These are phyloP conservation scores for Amauroascus verrucosus DNA, from an alignment of 2,329 filamentous ascomycete genomes.

Conservation along the genomic window DNA sequence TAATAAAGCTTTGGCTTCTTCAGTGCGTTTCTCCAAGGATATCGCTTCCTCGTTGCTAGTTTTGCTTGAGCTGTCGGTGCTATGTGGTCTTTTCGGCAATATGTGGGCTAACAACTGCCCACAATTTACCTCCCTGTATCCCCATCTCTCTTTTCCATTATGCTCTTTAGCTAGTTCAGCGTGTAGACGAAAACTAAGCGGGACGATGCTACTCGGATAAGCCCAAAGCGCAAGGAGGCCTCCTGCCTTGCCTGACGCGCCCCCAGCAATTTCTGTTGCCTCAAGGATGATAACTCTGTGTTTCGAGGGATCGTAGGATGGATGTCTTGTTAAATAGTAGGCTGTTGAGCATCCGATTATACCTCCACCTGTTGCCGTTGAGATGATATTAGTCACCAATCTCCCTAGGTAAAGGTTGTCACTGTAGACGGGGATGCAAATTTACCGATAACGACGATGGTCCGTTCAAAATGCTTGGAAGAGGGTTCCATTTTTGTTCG, in stretches of 20 bases:
- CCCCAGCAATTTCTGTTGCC: slow-evolving; percentile 74
- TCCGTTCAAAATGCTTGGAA: slow-evolving; percentile 18
- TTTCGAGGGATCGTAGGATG: slow-evolving; percentile 61
- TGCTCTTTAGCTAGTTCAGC: slow-evolving; percentile 76
- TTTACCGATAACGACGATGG: slow-evolving; percentile 36
- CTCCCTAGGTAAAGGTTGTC: too few species aligned
- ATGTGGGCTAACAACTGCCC: slow-evolving; percentile 52
- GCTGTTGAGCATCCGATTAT: slow-evolving; percentile 88
- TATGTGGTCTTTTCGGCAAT: slow-evolving; percentile 9
- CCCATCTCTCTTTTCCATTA: slow-evolving; percentile 68
- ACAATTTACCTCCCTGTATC: slow-evolving; percentile 69
- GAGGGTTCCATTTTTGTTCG: too few species aligned
- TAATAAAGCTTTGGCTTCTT: slow-evolving; percentile 42
- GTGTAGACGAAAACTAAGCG: slow-evolving; percentile 75
- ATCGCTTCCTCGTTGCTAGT: slow-evolving; percentile 20
- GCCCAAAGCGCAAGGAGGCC: slow-evolving; percentile 86
- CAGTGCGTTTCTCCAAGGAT: slow-evolving; percentile 28
- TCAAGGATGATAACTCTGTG: slow-evolving; percentile 81
- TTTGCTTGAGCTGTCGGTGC: slow-evolving; percentile 25
- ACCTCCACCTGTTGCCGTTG: slow-evolving; percentile 57
- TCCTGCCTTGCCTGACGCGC: slow-evolving; percentile 88
- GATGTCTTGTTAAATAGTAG: slow-evolving; percentile 82
- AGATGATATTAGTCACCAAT: background rate
- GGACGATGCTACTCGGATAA: slow-evolving; percentile 73
- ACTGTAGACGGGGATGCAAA: background rate